phyloP scores from a whole-genome alignment of 2,329 filamentous ascomycete species.

The Colletotrichum simmondsii region DNA sequence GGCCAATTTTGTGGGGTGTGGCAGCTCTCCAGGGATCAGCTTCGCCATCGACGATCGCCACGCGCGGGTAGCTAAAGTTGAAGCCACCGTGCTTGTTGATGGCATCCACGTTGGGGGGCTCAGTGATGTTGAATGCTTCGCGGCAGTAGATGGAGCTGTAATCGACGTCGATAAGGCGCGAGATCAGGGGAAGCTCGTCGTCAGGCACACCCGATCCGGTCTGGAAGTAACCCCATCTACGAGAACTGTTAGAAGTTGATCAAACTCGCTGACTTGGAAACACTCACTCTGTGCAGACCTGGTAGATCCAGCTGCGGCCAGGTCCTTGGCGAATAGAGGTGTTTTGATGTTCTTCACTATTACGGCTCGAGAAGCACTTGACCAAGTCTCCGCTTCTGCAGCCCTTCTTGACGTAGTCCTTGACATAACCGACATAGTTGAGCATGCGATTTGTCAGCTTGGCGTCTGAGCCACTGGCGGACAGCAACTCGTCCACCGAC shows the following conservation, averaged over 20 bases:
- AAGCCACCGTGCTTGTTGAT: conserved; percentile 85
- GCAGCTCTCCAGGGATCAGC: conserved; percentile 84
- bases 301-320: conserved; percentile 60
- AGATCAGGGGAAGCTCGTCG: conserved; percentile 75
- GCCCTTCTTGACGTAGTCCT: conserved; percentile 32
- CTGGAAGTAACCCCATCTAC: conserved; percentile 81
- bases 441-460: conserved; percentile 55
- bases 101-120: conserved; percentile 68
- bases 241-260: conserved; percentile 31
- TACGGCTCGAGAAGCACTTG: conserved; percentile 45
- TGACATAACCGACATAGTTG: conserved; percentile 63
- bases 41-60: conserved; percentile 82
- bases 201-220: conserved; percentile 77
- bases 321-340: conserved; percentile 37
- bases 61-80: conserved; percentile 76
- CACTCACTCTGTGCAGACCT: conserved; percentile 65
- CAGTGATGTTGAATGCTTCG: conserved; percentile 75
- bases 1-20: conserved; percentile 74
- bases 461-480: conserved; percentile 47
- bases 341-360: conserved; percentile 35
- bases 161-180: conserved; percentile 73
- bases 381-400: conserved; percentile 41
- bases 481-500: conserved; percentile 52
- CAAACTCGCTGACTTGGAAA: not conserved
- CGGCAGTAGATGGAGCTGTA: conserved; percentile 73